A percentile compares a stretch with the other conserved stretches of the same genome.
Evolutionary conservation across 2,329 filamentous ascomycete species (phyloP).

Genomic region (Apiospora kogelbergensis): DNA sequence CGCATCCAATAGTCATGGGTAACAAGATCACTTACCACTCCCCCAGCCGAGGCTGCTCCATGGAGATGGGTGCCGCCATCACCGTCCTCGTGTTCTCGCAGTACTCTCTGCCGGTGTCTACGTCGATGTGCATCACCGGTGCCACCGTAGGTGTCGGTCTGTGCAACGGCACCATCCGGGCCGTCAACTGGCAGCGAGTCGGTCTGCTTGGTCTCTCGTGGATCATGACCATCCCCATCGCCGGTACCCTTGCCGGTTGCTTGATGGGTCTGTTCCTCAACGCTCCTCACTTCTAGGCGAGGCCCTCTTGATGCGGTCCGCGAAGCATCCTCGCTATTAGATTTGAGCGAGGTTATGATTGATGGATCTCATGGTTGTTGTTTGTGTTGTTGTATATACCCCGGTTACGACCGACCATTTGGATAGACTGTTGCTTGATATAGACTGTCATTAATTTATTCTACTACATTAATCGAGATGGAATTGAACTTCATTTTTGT

Average conservation of each 20-base stretch:
- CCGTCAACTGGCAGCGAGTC: conserved; percentile 76
- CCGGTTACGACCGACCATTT: conserved; percentile 7
- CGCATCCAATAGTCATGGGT: conserved; percentile 54
- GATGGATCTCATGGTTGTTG: not conserved
- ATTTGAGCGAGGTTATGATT: not conserved
- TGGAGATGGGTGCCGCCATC: conserved; percentile 79
- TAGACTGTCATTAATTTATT: not conserved
- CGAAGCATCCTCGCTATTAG: not conserved
- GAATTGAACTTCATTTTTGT: not conserved
- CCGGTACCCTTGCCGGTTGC: conserved; percentile 55
- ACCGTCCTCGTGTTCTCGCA: conserved; percentile 76
- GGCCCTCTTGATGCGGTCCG: not conserved
- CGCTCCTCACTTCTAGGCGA: conserved; percentile 52
- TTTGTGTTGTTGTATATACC: not conserved
- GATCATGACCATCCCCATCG: conserved; percentile 64
- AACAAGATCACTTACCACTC: conserved; percentile 48
- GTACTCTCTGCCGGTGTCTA: conserved; percentile 73
- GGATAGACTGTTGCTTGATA: conserved; percentile 1
- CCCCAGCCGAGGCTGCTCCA: conserved; percentile 54
- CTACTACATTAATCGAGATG: not conserved
- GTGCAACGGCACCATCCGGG: conserved; percentile 70
- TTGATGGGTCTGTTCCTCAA: conserved; percentile 54
- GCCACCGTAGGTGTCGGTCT: conserved; percentile 77
- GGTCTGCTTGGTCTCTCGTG: conserved; percentile 66
- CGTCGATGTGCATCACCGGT: conserved; percentile 77